These are phyloP conservation scores for Edaphochlamys debaryana DNA, from an alignment of 139 green algal genomes.

Conservation along the genomic window DNA sequence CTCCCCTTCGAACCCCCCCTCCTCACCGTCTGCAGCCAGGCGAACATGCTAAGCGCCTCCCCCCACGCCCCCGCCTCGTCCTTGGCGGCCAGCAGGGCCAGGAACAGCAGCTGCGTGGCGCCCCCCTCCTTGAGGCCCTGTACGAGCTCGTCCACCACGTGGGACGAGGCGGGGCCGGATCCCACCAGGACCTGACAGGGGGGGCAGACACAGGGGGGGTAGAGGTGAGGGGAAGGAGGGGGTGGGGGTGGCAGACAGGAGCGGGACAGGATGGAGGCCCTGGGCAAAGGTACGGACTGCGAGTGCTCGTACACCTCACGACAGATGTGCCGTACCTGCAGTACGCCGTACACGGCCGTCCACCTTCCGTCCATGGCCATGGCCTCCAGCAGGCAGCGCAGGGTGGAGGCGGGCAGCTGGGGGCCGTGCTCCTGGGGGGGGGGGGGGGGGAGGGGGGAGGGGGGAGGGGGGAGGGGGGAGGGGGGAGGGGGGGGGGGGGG, in stretches of 20 bases:
- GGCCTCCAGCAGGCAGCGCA: slow-evolving; percentile 19
- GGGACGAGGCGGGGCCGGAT: neutral
- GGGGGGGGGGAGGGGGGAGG: neutral
- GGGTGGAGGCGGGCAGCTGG: neutral
- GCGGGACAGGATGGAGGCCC: no score
- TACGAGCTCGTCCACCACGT: slow-evolving; percentile 27
- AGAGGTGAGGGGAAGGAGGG: neutral
- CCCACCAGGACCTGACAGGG: neutral
- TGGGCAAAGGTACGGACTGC: no score
- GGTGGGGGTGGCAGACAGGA: no score
- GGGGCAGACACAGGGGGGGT: neutral
- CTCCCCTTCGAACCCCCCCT: neutral
- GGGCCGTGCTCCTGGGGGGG: slow-evolving; percentile 26
- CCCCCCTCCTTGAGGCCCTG: slow-evolving; percentile 24
- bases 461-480: neutral
- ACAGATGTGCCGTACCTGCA: slow-evolving; percentile 39
- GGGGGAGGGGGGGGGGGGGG: neutral
- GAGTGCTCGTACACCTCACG: no score
- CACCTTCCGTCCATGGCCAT: slow-evolving; percentile 28
- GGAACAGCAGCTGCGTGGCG: slow-evolving; percentile 42
- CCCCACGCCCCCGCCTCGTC: slow-evolving; percentile 28
- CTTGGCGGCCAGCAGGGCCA: slow-evolving; percentile 49
- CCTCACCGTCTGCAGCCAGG: slow-evolving; percentile 23
- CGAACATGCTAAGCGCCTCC: slow-evolving; percentile 43
- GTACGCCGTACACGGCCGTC: slow-evolving; percentile 21